phyloP scores from a whole-genome alignment of 2,329 filamentous ascomycete genomes.

The Botryotinia calthae region DNA sequence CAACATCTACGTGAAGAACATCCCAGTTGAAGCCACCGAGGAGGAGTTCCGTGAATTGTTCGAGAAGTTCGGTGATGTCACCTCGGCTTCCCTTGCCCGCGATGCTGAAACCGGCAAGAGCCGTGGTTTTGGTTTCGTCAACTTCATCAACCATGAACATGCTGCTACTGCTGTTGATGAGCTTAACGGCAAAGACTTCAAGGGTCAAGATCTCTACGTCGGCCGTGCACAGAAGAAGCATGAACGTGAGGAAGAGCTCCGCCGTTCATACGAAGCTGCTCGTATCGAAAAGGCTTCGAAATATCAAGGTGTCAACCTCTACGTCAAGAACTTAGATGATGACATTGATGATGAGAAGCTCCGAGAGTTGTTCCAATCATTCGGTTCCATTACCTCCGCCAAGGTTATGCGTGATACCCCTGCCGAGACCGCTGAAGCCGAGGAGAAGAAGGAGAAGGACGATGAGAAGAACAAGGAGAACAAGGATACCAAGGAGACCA shows the following conservation, averaged over 20 bases:
- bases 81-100: conserved; percentile 89
- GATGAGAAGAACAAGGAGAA: conserved; percentile 54
- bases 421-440: conserved; percentile 47
- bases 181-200: conserved; percentile 88
- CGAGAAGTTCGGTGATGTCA: conserved; percentile 89
- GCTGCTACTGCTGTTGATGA: conserved; percentile 85
- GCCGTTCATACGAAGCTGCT: conserved; percentile 97
- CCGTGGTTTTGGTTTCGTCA: conserved; percentile 94
- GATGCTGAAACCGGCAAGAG: conserved; percentile 82
- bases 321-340: conserved; percentile 98
- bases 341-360: conserved; percentile 98
- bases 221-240: conserved; percentile 99
- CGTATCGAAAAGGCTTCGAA: conserved; percentile 98
- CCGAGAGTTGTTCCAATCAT: conserved; percentile 86
- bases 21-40: conserved; percentile 77
- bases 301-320: conserved; percentile 98
- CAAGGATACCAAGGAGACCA: conserved; percentile 43
- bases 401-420: conserved; percentile 97
- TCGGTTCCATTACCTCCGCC: conserved; percentile 93
- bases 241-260: conserved; percentile 98
- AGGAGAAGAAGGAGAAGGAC: conserved; percentile 47
- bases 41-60: conserved; percentile 95
- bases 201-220: conserved; percentile 93
- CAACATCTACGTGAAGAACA: conserved; percentile 99
- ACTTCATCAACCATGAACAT: conserved; percentile 88